A percentile compares a stretch with the other conserved stretches of the same genome.
Conservation (phyloP, 139 green algal species). For the Picochlorum sp. region DNA sequence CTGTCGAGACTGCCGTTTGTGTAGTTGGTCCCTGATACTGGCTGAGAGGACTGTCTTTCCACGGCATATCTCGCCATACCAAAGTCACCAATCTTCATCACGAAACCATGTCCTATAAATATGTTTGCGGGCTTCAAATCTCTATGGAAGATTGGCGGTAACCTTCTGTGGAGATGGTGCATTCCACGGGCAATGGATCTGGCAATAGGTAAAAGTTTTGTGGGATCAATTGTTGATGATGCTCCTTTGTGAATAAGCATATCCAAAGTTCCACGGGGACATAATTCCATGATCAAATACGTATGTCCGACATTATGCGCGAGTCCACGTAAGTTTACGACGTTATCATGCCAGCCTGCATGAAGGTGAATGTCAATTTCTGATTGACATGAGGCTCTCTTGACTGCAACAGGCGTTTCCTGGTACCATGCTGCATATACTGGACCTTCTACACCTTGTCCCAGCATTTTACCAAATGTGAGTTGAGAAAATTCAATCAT, state of each 20-base stretch:
- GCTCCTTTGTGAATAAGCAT: slow-evolving; percentile 31
- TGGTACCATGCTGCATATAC: slow-evolving; percentile 41
- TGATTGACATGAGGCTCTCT: slow-evolving; percentile 15
- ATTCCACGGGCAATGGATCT: slow-evolving; percentile 35
- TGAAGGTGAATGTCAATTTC: slow-evolving; percentile 43
- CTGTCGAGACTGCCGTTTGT: not conserved
- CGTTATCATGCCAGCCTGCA: slow-evolving; percentile 41
- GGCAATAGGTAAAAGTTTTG: slow-evolving; percentile 39
- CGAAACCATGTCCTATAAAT: slow-evolving; percentile 42
- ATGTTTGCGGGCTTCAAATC: slow-evolving; percentile 52
- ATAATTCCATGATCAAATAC: slow-evolving; percentile 48
- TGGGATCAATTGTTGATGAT: slow-evolving; percentile 13
- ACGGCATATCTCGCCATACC: slow-evolving; percentile 33
- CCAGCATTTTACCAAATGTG: slow-evolving; percentile 24
- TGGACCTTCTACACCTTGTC: slow-evolving; percentile 31
- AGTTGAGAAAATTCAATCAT: slow-evolving; percentile 21
- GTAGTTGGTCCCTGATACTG: not conserved
- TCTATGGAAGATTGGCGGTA: slow-evolving; percentile 69
- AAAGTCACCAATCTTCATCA: slow-evolving; percentile 48
- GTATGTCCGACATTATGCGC: slow-evolving; percentile 20
- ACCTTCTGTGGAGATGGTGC: slow-evolving; percentile 70
- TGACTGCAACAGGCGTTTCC: slow-evolving; percentile 43
- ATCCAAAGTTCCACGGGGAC: slow-evolving; percentile 40
- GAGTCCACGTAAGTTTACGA: slow-evolving; percentile 36
- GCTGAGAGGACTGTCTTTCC: not conserved